Base-by-base conservation (phyloP, 176 grass and related monocot genomes). In the Hsuehochloa calcarea region DNA sequence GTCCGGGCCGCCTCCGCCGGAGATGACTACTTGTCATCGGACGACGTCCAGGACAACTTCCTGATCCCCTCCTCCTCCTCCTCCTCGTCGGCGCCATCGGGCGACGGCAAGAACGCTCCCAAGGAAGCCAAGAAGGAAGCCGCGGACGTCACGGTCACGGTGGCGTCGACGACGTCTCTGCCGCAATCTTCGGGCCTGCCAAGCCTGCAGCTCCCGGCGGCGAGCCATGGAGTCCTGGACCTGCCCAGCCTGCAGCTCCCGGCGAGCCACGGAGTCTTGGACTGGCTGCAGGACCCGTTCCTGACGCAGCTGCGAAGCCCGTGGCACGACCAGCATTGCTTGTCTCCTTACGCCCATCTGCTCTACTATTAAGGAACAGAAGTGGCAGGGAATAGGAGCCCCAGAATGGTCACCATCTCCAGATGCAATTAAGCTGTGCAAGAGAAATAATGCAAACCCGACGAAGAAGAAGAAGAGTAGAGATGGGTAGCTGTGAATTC, bases 271-370 rank as follows among this genome's bases (percentile, higher is more conserved):
- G 87, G 85, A 6, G 81, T 41, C 20, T 68, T 85, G 29, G 95
- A 97, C 27, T 90, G 89, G 89, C 47, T 86, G 81, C 85, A 97
- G 66, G 95, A 97, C 4, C 77, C 89, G 55, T 87, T 86, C 63
- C 68, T 90, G 63, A 23, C 85, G 64, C 95, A 93, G 85, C 82
- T 86, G 40, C 87, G 90, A 16, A 97, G 95, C 88, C 80, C 95
- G 10, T 97, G 90, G 95, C 87, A 90, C 37, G 93, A 93, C 16
- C 89, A 90, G 79, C 39, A 54, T 3, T 87, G 86, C 35, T 51
- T 90, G 78, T 97, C 93, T 56, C 89, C 92, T 2, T 88, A 85
- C 27, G 79, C 92, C 25, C 59, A 88, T 68, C 77, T 90, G 71
- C 92, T 97, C 17, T 88, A 79, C 40, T 89, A 87, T 25, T 89